Evolutionary conservation across 73 alveolate species (phyloP).

Genomic region (Paramecium caudatum): DNA sequence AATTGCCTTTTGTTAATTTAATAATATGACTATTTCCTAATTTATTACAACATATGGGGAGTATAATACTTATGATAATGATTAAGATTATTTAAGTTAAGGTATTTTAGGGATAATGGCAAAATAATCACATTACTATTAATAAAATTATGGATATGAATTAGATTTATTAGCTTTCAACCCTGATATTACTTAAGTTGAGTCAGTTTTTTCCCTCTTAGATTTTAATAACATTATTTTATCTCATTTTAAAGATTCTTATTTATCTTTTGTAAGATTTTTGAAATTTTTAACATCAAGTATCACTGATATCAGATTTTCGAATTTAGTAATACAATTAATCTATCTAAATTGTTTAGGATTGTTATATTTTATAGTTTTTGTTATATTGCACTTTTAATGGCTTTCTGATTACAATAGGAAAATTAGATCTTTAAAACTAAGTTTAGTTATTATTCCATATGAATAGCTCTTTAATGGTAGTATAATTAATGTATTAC

Average conservation of each 20-base stretch:
- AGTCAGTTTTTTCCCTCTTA: neutral
- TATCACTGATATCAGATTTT: conserved; percentile 37
- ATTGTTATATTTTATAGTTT: conserved; percentile 1
- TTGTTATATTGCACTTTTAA: neutral
- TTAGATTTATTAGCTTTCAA: neutral
- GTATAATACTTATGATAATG: neutral
- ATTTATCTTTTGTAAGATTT: conserved; percentile 47
- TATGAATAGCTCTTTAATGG: conserved; percentile 26
- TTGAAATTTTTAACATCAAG: conserved; percentile 7
- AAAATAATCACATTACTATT: neutral
- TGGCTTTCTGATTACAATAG: conserved; percentile 2
- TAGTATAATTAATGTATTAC: neutral
- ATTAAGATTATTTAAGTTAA: neutral
- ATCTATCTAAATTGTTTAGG: conserved; percentile 14
- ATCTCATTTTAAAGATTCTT: conserved; percentile 45
- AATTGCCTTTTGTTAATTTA: conserved; percentile 6
- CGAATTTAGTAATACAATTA: neutral
- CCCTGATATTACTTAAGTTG: neutral
- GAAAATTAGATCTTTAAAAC: conserved; percentile 17
- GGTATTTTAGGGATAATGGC: conserved; percentile 38
- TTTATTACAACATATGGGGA: neutral
- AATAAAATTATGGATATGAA: conserved; percentile 37
- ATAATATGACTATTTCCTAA: neutral
- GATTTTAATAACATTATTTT: neutral
- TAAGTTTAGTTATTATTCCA: conserved; percentile 17